A percentile compares a stretch with the other conserved stretches of the same genome.
Conservation (phyloP, 2,329 filamentous ascomycete genomes). For the Capronia americana region DNA sequence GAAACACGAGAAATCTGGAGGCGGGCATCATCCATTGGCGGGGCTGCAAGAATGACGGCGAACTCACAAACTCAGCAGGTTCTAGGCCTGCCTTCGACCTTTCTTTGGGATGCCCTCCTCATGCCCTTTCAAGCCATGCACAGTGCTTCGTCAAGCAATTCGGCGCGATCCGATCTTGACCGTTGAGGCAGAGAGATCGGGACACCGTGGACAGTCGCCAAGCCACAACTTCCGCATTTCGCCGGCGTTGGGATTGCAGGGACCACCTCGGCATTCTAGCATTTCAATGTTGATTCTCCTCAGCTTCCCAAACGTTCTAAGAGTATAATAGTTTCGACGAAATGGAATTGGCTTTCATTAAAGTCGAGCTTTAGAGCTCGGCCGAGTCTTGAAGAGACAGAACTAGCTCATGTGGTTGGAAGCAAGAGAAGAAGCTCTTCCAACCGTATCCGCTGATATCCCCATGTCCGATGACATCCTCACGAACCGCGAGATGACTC, state of each 20-base stretch:
- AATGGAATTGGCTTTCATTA: not conserved
- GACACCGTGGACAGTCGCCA: not conserved
- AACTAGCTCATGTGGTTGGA: not conserved
- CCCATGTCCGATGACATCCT: not conserved
- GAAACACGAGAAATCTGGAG: not conserved
- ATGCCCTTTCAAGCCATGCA: not conserved
- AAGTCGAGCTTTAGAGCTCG: not conserved
- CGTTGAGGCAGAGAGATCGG: not conserved
- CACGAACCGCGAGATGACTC: not conserved
- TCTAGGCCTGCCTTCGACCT: not conserved
- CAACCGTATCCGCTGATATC: not conserved
- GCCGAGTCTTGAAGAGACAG: not conserved
- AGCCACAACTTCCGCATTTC: not conserved
- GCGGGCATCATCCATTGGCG: not conserved
- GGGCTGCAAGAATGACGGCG: too few species aligned
- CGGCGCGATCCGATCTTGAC: not conserved
- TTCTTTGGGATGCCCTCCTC: not conserved
- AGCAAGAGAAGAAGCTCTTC: not conserved
- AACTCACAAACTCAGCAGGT: not conserved
- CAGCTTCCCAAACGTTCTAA: not conserved
- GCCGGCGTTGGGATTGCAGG: not conserved
- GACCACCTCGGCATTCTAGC: not conserved
- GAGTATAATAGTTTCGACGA: not conserved
- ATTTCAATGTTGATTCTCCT: not conserved
- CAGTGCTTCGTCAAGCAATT: not conserved